Base-by-base conservation (phyloP, 352 stramenopile genomes). In the Thalassiosira pacifica region DNA sequence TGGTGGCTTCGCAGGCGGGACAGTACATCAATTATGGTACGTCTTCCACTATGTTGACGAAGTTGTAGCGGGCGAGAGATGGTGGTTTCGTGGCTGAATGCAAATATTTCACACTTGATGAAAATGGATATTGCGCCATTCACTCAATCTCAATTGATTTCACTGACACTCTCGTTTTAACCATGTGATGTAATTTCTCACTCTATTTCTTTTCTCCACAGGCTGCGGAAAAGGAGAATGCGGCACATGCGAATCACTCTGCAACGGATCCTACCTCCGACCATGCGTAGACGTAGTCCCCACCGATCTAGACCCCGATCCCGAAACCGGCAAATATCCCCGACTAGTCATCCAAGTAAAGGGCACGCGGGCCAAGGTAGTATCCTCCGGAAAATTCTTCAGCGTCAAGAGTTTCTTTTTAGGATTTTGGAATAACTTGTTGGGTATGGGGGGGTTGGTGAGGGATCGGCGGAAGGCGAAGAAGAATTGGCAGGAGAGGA, bases 391-490 rank as follows among this genome's bases (percentile, higher is more conserved):
- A 42, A 94, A 93, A 66, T 95, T 95, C 61, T 95, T 92, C 63
- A 93, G 86, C 22, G 70, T 91, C 52, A 86, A 89, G 70, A 92
- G 83, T 31, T 94, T 95, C 61, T 55, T 95, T 22, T 86, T 95
- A 79, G 91, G 93, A 72, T 95, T 96, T 82, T 94, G 83, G 77
- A 96, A 95, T 75, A 96, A 96, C 84, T 64, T 94, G 3, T 76
- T 96, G 19, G 93, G 93, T 40, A 95, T 96, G 89, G 34, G 93
- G 64, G 93, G 91, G 22, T 95, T 96, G 66, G 86, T 96, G 29
- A 88, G 90, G 53, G 88, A 88, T 40, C 69, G 87, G 55, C 82
- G 81, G 73, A 76, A 74, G 45, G 91, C 91, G 1, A 87, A 85
- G 27, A 89, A 93, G 71, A 95, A 94, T 79, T 95, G 85, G 85